Percentiles rank a stretch among this genome's conserved stretches.
Conservation (phyloP, 345 rosid species). For the Excoecaria cochinchinensis region DNA sequence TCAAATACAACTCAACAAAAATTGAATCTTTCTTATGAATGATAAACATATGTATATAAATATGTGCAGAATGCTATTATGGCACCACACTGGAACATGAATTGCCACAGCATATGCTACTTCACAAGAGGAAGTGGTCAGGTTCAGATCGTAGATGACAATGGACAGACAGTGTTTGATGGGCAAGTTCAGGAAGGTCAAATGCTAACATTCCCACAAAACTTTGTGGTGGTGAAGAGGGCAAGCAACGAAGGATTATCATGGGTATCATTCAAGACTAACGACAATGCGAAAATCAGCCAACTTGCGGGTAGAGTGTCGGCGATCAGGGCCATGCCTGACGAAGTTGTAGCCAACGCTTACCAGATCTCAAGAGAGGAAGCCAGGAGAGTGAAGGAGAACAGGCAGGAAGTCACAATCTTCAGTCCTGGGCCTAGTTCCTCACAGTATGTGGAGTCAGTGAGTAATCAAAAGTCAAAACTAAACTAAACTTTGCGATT, state of each 20-base stretch:
- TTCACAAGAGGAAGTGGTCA: constrained; percentile 30
- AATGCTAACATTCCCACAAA: constrained; percentile 37
- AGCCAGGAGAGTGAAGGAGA: constrained; percentile 33
- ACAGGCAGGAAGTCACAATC: constrained; percentile 6
- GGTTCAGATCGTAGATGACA: constrained; percentile 34
- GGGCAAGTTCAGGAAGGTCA: constrained; percentile 35
- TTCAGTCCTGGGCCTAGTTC: not conserved
- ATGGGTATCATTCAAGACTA: constrained; percentile 43
- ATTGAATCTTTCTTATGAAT: not conserved
- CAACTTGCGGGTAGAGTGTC: constrained; percentile 37
- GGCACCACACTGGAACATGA: constrained; percentile 38
- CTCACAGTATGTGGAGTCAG: too few relatives aligned
- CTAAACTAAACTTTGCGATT: too few relatives aligned
- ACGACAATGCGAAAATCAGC: constrained; percentile 24
- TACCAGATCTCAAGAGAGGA: constrained; percentile 37
- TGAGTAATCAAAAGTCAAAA: too few relatives aligned
- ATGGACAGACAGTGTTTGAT: constrained; percentile 30
- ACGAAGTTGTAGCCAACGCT: constrained; percentile 36
- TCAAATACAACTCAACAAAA: too few relatives aligned
- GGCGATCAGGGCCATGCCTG: constrained; percentile 27
- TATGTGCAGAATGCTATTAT: constrained; percentile 37
- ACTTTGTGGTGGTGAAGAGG: constrained; percentile 31
- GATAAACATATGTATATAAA: not conserved
- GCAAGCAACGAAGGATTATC: constrained; percentile 33
- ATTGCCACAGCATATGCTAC: constrained; percentile 43